Percentiles rank a stretch among this genome's conserved stretches.
Evolutionary conservation across 2,329 filamentous ascomycete species (phyloP).

Genomic region (Fusarium humuli): DNA sequence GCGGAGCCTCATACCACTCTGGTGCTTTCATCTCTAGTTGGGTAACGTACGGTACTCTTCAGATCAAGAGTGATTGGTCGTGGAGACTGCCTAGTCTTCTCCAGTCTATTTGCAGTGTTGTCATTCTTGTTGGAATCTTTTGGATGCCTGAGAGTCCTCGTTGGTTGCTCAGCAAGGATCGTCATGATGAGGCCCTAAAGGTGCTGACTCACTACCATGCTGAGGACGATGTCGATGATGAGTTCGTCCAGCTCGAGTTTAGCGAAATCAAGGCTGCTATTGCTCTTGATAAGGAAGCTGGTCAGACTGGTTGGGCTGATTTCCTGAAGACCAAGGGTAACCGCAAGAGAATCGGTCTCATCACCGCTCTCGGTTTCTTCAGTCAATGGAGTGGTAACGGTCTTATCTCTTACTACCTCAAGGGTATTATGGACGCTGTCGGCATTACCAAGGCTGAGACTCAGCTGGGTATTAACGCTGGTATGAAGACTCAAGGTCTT

Average conservation of each 20-base stretch:
- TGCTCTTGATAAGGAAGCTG: slow-evolving; percentile 31
- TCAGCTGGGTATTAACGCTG: slow-evolving; percentile 46
- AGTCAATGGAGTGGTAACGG: slow-evolving; percentile 36
- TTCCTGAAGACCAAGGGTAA: slow-evolving; percentile 46
- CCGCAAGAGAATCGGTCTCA: slow-evolving; percentile 47
- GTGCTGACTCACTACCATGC: slow-evolving; percentile 37
- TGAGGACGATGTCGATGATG: slow-evolving; percentile 21
- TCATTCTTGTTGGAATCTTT: slow-evolving; percentile 19
- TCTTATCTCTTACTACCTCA: slow-evolving; percentile 27
- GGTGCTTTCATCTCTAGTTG: slow-evolving; percentile 24
- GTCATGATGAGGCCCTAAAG: slow-evolving; percentile 29
- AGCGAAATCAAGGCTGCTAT: slow-evolving; percentile 35
- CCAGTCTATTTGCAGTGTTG: slow-evolving; percentile 23
- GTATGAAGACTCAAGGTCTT: slow-evolving; percentile 28
- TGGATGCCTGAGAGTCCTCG: slow-evolving; percentile 39
- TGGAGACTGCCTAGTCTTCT: slow-evolving; percentile 21
- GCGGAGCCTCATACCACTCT: slow-evolving; percentile 13
- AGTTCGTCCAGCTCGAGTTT: slow-evolving; percentile 30
- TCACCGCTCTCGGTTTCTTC: slow-evolving; percentile 28
- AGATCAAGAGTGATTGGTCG: slow-evolving; percentile 22
- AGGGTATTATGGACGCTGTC: slow-evolving; percentile 24
- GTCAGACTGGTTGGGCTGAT: slow-evolving; percentile 29
- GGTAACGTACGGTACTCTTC: slow-evolving; percentile 19
- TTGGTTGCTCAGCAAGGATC: slow-evolving; percentile 41
- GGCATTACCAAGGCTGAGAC: slow-evolving; percentile 50